Conservation (phyloP, 139 green algal species). For the Tetradesmus lagerheimii region DNA sequence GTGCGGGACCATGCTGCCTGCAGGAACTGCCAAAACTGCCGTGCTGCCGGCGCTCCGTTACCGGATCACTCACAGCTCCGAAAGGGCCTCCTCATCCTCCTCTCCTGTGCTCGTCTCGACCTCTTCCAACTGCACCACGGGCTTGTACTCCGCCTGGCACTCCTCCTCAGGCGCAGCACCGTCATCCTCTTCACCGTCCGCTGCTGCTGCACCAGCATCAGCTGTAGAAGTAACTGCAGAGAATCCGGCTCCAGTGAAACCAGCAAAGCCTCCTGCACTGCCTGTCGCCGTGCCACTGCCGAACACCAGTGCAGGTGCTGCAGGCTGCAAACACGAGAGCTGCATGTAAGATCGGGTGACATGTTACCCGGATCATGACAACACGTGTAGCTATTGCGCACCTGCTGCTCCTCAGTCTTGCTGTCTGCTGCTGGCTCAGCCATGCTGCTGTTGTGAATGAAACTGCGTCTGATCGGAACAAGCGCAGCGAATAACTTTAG, state of each 20-base stretch:
- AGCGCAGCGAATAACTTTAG: neutral
- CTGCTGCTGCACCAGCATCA: constrained; percentile 54
- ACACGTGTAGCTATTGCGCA: neutral
- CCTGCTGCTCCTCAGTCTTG: constrained; percentile 21
- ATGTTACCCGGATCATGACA: neutral
- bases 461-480: neutral
- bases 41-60: neutral
- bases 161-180: constrained; percentile 84
- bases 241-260: constrained; percentile 78
- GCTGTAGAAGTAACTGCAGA: constrained; percentile 53
- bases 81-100: constrained; percentile 90
- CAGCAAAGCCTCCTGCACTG: constrained; percentile 79
- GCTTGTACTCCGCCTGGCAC: constrained; percentile 94
- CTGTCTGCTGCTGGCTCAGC: constrained; percentile 13
- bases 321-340: constrained; percentile 34
- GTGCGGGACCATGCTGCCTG: neutral
- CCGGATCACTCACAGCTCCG: constrained; percentile 86
- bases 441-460: constrained; percentile 37
- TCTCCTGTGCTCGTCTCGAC: constrained; percentile 95
- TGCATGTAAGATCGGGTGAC: neutral
- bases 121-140: constrained; percentile 96
- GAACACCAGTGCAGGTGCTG: constrained; percentile 66
- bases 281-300: constrained; percentile 72
- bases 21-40: constrained; percentile 18
- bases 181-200: constrained; percentile 70